Conservation (phyloP, 2,329 filamentous ascomycete genomes). For the Penicillium occitanis region DNA sequence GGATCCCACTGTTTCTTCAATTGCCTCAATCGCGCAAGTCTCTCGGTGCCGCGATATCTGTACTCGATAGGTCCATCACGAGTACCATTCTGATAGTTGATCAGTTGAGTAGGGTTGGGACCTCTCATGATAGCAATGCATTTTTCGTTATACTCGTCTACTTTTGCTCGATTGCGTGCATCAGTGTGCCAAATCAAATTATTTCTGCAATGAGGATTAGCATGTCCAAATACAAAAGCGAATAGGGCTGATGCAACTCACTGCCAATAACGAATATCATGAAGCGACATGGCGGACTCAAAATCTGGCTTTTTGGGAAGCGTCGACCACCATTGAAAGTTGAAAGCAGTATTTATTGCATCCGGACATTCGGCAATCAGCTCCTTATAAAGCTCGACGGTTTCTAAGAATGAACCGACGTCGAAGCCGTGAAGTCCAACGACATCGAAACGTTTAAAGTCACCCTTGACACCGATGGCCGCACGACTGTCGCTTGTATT, state of each 20-base stretch:
- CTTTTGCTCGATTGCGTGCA: background rate
- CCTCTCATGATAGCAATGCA: background rate
- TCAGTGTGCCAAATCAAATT: background rate
- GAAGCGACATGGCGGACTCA: background rate
- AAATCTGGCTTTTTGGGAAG: background rate
- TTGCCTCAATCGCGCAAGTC: background rate
- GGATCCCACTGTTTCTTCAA: background rate
- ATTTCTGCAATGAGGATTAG: background rate
- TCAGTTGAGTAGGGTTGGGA: background rate
- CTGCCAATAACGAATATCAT: constrained; percentile 1
- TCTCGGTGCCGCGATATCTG: background rate
- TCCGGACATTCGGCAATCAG: background rate
- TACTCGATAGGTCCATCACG: background rate
- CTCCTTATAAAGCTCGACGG: background rate
- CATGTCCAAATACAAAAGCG: background rate
- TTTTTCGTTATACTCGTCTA: background rate
- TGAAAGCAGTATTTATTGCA: background rate
- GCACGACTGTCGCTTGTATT: constrained; percentile 2
- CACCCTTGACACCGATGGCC: background rate
- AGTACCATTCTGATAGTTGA: background rate
- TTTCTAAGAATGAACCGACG: background rate
- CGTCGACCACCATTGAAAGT: background rate
- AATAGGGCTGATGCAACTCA: background rate
- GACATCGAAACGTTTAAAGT: background rate
- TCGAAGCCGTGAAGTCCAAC: background rate